A percentile compares a stretch with the other conserved stretches of the same genome.
phyloP scores from a whole-genome alignment of 805 yeast genomes.

The Saturnispora gosingensis region DNA sequence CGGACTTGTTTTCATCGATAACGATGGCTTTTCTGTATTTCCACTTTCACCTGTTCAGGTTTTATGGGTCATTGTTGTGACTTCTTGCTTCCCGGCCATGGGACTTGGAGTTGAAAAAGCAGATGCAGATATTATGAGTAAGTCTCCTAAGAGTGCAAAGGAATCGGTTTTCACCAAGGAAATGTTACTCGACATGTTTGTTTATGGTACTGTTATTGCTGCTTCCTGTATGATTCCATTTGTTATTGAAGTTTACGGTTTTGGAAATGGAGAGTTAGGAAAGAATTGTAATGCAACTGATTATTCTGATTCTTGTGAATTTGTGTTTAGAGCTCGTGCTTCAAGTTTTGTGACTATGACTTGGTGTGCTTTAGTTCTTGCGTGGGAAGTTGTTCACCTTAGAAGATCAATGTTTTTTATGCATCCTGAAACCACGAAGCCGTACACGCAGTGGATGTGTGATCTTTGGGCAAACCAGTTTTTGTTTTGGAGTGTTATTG shows the following conservation, averaged over 20 bases:
- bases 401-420: constrained; percentile 60
- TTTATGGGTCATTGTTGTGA: constrained; percentile 68
- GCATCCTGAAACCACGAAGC: constrained; percentile 56
- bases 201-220: constrained; percentile 70
- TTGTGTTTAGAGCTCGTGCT: constrained; percentile 69
- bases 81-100: constrained; percentile 80
- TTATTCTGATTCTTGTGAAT: constrained; percentile 37
- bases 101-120: constrained; percentile 68
- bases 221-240: constrained; percentile 58
- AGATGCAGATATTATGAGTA: constrained; percentile 50
- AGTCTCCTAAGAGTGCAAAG: constrained; percentile 51
- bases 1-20: constrained; percentile 64
- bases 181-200: constrained; percentile 57
- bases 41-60: constrained; percentile 76
- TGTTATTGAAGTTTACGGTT: constrained; percentile 56
- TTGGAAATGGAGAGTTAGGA: constrained; percentile 60
- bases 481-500: constrained; percentile 69
- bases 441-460: constrained; percentile 48
- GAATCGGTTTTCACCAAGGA: constrained; percentile 57
- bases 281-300: constrained; percentile 44
- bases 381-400: constrained; percentile 78
- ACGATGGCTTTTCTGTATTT: constrained; percentile 60
- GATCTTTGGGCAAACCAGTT: constrained; percentile 70
- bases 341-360: constrained; percentile 75
- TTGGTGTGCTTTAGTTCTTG: constrained; percentile 73